phyloP scores from a whole-genome alignment of 108 stramenopile genomes.

The Pseudonitzschia multiseries region DNA sequence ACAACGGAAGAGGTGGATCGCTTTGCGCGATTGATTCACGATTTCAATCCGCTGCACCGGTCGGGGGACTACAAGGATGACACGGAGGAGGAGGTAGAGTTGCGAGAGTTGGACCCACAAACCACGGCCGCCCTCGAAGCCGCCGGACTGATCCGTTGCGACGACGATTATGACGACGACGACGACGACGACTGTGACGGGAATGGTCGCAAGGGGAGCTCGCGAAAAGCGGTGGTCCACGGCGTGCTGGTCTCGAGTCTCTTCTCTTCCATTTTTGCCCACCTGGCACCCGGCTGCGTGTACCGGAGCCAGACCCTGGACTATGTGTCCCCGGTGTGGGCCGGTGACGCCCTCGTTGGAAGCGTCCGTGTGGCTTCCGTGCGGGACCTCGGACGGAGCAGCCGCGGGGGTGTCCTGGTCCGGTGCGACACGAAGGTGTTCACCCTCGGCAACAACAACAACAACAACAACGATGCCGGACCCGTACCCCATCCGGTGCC shows the following conservation, averaged over 20 bases:
- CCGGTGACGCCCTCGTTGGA: conserved; percentile 48
- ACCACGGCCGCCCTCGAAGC: conserved; percentile 4
- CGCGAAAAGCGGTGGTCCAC: conserved; percentile 53
- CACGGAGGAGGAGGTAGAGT: background rate
- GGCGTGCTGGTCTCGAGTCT: conserved; percentile 77
- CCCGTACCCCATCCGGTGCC: background rate
- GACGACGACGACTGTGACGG: background rate
- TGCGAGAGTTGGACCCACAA: too few species aligned
- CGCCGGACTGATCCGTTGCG: conserved; percentile 9
- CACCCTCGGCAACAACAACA: background rate
- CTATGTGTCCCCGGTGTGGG: conserved; percentile 58
- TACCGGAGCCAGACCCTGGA: conserved; percentile 68
- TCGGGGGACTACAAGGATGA: background rate
- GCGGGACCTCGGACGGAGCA: conserved; percentile 38
- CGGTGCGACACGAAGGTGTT: conserved; percentile 57
- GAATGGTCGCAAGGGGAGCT: background rate
- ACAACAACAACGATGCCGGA: background rate
- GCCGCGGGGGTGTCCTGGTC: conserved; percentile 46
- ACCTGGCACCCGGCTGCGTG: conserved; percentile 70
- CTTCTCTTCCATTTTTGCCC: conserved; percentile 82
- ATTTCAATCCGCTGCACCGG: conserved; percentile 75
- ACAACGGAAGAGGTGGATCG: conserved; percentile 42
- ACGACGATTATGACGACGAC: conserved; percentile 2
- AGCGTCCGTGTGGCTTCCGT: conserved; percentile 49
- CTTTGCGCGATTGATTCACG: conserved; percentile 59